Conservation (phyloP, 306 rosid genomes). For the Crotalaria pallida region DNA sequence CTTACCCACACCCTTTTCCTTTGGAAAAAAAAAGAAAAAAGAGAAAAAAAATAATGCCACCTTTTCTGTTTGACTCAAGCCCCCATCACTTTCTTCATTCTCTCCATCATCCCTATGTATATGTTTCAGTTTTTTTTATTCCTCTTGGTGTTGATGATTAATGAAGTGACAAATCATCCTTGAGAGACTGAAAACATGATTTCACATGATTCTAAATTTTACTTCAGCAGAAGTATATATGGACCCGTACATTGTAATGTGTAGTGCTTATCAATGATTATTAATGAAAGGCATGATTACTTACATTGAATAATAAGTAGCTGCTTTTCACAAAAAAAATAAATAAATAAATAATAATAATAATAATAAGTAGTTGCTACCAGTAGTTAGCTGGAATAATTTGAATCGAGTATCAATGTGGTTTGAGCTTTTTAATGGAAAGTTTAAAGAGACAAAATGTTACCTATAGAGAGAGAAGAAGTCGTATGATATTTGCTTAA, state of each 20-base stretch:
- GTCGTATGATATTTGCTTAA: no score
- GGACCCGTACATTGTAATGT: neutral
- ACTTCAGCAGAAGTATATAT: no score
- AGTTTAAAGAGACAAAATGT: neutral
- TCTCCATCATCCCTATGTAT: neutral
- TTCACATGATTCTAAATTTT: neutral
- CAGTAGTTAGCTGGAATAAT: no score
- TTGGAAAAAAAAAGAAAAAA: constrained; percentile 19
- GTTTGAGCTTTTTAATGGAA: neutral
- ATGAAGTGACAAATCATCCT: neutral
- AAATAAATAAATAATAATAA: no score
- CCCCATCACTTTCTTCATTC: neutral
- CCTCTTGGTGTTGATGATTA: neutral
- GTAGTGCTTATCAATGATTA: neutral
- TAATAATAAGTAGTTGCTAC: no score
- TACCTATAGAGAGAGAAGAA: no score
- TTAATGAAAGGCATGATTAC: neutral
- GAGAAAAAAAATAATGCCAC: constrained; percentile 28
- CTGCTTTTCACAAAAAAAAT: no score
- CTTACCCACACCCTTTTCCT: neutral
- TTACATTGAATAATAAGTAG: no score
- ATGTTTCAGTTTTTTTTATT: neutral
- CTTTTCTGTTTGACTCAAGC: constrained; percentile 40
- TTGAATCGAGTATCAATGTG: neutral
- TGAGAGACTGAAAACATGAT: neutral